Evolutionary conservation across 371 early-diverging fungal species (phyloP).

Genomic region (Apophysomyces ossiformis): DNA sequence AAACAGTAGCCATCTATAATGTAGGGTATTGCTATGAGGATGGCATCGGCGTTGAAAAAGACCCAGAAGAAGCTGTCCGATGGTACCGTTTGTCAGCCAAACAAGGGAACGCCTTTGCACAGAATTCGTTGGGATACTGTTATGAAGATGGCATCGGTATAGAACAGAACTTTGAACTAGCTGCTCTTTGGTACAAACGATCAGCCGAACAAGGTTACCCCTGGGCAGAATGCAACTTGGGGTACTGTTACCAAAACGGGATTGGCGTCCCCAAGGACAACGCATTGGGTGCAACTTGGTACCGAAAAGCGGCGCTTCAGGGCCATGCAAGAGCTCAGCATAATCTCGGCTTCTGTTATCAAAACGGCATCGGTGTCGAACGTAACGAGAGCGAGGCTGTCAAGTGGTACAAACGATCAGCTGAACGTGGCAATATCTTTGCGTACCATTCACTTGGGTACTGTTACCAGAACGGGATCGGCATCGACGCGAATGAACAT

Average conservation of each 20-base stretch:
- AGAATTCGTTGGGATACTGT: slow-evolving; percentile 82
- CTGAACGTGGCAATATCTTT: slow-evolving; percentile 77
- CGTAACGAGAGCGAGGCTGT: slow-evolving; percentile 69
- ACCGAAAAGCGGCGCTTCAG: slow-evolving; percentile 75
- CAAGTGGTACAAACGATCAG: slow-evolving; percentile 73
- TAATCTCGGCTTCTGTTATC: slow-evolving; percentile 88
- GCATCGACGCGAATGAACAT: slow-evolving; percentile 65
- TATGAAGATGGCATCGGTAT: slow-evolving; percentile 82
- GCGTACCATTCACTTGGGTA: slow-evolving; percentile 88
- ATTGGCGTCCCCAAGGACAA: slow-evolving; percentile 74
- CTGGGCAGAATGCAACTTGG: slow-evolving; percentile 77
- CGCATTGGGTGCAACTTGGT: slow-evolving; percentile 78
- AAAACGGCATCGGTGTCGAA: slow-evolving; percentile 79
- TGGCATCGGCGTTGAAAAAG: slow-evolving; percentile 75
- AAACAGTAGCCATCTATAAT: slow-evolving; percentile 81
- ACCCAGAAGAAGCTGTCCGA: slow-evolving; percentile 68
- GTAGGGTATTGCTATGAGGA: slow-evolving; percentile 86
- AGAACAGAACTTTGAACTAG: slow-evolving; percentile 43
- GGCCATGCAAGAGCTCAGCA: slow-evolving; percentile 85
- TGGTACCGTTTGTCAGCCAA: slow-evolving; percentile 80
- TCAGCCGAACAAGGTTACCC: slow-evolving; percentile 68
- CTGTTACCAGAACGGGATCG: slow-evolving; percentile 90
- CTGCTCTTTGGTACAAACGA: slow-evolving; percentile 72
- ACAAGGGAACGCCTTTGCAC: slow-evolving; percentile 81
- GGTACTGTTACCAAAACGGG: slow-evolving; percentile 85